Evolutionary conservation across 2,329 filamentous ascomycete genomes (phyloP), one percentile per base, ranked within the genome.

Genomic region (Diaporthe vexans): DNA sequence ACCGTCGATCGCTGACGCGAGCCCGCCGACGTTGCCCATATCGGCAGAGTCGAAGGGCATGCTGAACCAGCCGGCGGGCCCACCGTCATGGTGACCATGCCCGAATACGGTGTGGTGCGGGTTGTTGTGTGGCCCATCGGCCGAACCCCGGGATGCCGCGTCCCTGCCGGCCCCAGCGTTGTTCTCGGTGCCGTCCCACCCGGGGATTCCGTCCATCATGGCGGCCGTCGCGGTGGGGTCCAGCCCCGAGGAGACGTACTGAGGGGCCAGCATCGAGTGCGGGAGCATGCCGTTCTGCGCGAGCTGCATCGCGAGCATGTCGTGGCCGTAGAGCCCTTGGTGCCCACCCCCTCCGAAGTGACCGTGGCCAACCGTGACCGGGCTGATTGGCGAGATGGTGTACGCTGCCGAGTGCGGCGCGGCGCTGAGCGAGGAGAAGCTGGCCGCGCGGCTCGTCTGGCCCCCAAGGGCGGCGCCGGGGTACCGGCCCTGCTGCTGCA

Each of bases 41-140:
- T 91, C 90, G 0, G 94, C 91, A 26, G 95, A 94, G 81, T 97
- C 97, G 83, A 98, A 97, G 1, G 95, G 95, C 86, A 97, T 92
- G 48, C 48, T 52, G 82, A 97, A 97, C 94, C 95, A 98, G 7
- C 94, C 94, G 70, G 92, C 93, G 68, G 86, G 88, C 2, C 88
- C 52, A 10, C 54, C 84, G 75, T 91, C 89, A 48, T 84, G 83
- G 5, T 83, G 83, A 4, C 80, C 81, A 63, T 79, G 78, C 2
- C 78, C 79, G 59, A 81, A 81, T 1, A 78, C 78, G 15, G 79
- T 78, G 29, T 81, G 79, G 63, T 82, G 75, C 26, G 78, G 63
- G 72, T 72, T 73, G 43, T 70, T 65, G 37, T 77, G 73, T 52
- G 43, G 40, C 5, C 67, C 52, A 2, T 73, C 71, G 11, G 56